phyloP scores from a whole-genome alignment of 2,329 filamentous ascomycete genomes.

The Chalaropsis ovoidea region DNA sequence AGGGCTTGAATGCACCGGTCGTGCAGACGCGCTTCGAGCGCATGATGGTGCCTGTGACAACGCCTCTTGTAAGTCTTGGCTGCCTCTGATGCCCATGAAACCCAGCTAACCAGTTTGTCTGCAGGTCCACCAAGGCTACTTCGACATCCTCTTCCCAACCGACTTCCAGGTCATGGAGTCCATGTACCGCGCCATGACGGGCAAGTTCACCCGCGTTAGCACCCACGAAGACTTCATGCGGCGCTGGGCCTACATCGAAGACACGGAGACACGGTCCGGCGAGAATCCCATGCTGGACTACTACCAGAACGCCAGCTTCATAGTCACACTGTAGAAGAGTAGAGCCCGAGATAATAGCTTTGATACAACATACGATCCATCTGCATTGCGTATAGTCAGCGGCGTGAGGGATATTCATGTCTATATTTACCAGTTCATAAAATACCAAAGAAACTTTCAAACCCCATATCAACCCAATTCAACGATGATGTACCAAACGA shows the following conservation, averaged over 20 bases:
- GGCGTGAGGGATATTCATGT: slow-evolving; percentile 5
- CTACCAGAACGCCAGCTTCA: slow-evolving; percentile 91
- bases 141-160: slow-evolving; percentile 96
- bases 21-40: slow-evolving; percentile 90
- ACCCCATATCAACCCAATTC: slow-evolving; percentile 12
- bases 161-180: slow-evolving; percentile 86
- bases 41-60: slow-evolving; percentile 77
- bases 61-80: slow-evolving; percentile 61
- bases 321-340: slow-evolving; percentile 63
- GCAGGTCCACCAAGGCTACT: slow-evolving; percentile 94
- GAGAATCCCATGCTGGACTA: slow-evolving; percentile 88
- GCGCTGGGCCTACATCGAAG: slow-evolving; percentile 80
- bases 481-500: not conserved
- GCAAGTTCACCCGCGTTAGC: slow-evolving; percentile 75
- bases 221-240: slow-evolving; percentile 85
- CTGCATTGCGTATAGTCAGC: not conserved
- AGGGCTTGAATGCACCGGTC: slow-evolving; percentile 82
- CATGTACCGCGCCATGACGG: slow-evolving; percentile 85
- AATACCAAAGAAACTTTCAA: slow-evolving; percentile 15
- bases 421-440: slow-evolving; percentile 24
- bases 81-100: not conserved
- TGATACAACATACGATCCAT: not conserved
- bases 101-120: not conserved
- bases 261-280: slow-evolving; percentile 77
- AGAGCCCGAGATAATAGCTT: not conserved